Base-by-base conservation (phyloP, 257 asterid genomes). In the Ophiorrhiza pumila region DNA sequence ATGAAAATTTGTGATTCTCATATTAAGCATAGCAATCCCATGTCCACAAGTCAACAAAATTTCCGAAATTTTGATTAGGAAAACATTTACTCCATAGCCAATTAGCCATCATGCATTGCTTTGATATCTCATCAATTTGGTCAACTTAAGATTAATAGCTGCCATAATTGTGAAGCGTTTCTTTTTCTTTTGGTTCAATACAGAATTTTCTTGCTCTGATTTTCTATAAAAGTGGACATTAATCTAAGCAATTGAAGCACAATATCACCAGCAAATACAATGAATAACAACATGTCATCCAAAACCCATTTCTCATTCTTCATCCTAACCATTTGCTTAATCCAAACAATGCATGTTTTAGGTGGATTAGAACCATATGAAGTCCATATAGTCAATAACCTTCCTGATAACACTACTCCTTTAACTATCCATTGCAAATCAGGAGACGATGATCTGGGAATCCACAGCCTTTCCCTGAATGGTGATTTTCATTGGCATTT, bases 371-470 rank as follows among this genome's bases (percentile, higher is more conserved):
- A 53, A 29, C 25, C 22, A 22, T 69, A 9, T 42, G 20, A 34
- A 4, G 56, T 43, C 18, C 49, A 65, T 43, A 22, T 74, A 7
- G 66, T 64, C 10, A 74, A 65, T 29, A 50, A 52, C 27, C 57
- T 64, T 2, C 45, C 71, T 5, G 32, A 55, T 1, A 15, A n/a
- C 11, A 42, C 5, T 0, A 10, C 1, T 17, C 64, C 77, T 35
- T 10, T 73, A 41, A 13, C 10, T 22, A 52, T 74, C 20, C 77
- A 74, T 15, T 64, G 77, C 46, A 70, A 62, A 18, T 74, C 77
- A 0, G 31, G 12, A 64, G 43, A 64, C 12, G 7, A 37, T 11
- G 72, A 74, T 9, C 66, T 74, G 5, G 77, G 77, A 27, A n/a
- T 42, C 7, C 78, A 74, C n/a, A 22, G 15, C 4, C 73, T 74